These are phyloP conservation scores for Candida ipomoeae DNA, from an alignment of 805 yeast genomes.

Conservation along the genomic window DNA sequence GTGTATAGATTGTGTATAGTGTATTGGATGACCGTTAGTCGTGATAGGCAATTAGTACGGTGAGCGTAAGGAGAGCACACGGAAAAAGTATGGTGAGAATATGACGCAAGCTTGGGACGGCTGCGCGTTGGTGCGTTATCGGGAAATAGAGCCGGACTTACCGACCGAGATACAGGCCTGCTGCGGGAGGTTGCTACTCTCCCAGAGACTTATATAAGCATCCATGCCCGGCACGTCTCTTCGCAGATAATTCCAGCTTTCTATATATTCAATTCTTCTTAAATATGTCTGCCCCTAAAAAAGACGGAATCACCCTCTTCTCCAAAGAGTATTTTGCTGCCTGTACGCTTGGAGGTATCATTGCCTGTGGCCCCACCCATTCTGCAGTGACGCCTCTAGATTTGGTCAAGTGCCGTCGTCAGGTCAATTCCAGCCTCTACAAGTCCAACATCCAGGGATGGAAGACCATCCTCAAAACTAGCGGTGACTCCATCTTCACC, in stretches of 20 bases:
- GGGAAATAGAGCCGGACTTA: not conserved
- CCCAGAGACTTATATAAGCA: not conserved
- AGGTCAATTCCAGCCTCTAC: constrained; percentile 73
- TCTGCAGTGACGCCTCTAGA: constrained; percentile 90
- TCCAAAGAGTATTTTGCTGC: constrained; percentile 63
- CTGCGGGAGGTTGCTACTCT: constrained; percentile 6
- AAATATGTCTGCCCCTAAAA: constrained; percentile 13
- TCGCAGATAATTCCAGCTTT: not conserved
- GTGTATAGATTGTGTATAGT: not conserved
- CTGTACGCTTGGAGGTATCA: constrained; percentile 71
- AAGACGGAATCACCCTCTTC: constrained; percentile 45
- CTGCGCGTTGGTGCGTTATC: not conserved
- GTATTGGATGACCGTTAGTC: not conserved
- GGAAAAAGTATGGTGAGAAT: not conserved
- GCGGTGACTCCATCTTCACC: constrained; percentile 79
- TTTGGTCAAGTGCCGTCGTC: constrained; percentile 88
- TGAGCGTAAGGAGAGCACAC: too few relatives aligned
- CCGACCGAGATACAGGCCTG: constrained; percentile 6
- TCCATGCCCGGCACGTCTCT: not conserved
- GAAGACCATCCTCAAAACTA: constrained; percentile 63
- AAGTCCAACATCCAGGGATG: constrained; percentile 79
- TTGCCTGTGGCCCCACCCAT: constrained; percentile 97
- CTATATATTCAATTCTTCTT: not conserved
- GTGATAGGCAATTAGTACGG: too few relatives aligned
- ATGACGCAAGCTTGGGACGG: constrained; percentile 1